Percentiles rank a stretch among this genome's conserved stretches.
These are phyloP conservation scores for Eudorina sp. DNA, from an alignment of 139 green algal genomes.

Conservation along the genomic window DNA sequence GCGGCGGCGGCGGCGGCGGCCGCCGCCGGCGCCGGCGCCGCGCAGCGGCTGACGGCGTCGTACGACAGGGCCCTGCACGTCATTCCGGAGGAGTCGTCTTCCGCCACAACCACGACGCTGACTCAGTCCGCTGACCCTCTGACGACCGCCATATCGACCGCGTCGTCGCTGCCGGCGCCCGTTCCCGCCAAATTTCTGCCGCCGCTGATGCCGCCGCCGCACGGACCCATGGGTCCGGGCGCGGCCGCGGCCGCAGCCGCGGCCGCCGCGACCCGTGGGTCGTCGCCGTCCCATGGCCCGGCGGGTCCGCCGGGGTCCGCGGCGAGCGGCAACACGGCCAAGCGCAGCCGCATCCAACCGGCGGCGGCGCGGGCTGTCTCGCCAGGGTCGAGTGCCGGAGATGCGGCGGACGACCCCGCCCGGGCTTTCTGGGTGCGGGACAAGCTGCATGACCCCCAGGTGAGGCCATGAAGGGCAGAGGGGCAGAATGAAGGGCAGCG, in stretches of 20 bases:
- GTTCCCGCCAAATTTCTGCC: constrained; percentile 11
- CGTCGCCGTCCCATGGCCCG: background rate
- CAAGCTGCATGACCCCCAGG: constrained; percentile 40
- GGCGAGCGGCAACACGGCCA: background rate
- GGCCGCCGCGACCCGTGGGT: background rate
- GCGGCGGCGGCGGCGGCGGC: constrained; percentile 6
- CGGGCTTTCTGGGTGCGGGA: constrained; percentile 44
- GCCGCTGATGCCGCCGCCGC: constrained; percentile 12
- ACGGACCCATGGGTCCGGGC: too few species aligned
- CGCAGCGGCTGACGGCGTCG: background rate
- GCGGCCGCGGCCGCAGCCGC: background rate
- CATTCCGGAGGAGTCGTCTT: background rate
- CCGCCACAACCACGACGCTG: background rate
- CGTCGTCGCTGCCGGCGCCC: background rate
- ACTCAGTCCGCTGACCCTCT: background rate
- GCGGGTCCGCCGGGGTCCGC: background rate
- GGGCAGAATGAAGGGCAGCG: too few species aligned
- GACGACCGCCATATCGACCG: background rate
- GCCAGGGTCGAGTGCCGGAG: too few species aligned
- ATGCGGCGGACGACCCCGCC: background rate
- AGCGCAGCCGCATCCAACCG: constrained; percentile 40
- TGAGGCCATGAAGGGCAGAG: too few species aligned
- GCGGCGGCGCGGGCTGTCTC: background rate
- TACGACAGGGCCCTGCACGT: background rate
- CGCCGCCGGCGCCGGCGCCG: background rate